Evolutionary conservation across 495 filamentous ascomycete species (phyloP), one percentile per base, ranked within the genome.

Genomic region (Trichocladium uniseriatum): DNA sequence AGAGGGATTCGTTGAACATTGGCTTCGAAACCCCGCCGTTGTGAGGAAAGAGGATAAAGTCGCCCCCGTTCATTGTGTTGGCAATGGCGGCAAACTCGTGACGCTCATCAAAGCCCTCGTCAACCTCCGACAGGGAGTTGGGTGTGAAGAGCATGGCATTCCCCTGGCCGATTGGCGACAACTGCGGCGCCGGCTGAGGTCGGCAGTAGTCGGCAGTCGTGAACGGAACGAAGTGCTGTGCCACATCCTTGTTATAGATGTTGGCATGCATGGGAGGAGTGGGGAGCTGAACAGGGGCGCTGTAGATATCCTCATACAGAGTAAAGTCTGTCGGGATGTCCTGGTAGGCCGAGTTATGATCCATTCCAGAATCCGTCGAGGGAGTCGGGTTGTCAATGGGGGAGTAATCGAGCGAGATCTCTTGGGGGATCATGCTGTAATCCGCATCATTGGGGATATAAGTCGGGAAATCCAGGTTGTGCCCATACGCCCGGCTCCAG

Each of bases 121-220:
- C 67, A 36, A 70, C 54, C 11, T 66, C 64, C 13, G 53, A 60
- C 49, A 72, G 63, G 0, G 77, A 80, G 5, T 69, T 70, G 3
- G 81, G 81, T 0, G 81, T 81, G 60, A 74, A 82, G 38, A 86
- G 72, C 73, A 83, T 79, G 10, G 76, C 58, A 41, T 81, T 79
- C 16, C 74, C 79, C 53, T 84, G 82, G 1, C 76, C 81, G 38
- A 70, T 66, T 29, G 79, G 78, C 11, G 81, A 84, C 47, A 86
- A 72, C 38, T 80, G 78, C 9, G 35, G 35, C 7, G 73, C 66
- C 2, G 66, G 50, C 38, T 61, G 48, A 51, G 61, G 13, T 57
- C 64, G 57, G 71, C 56, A 58, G 56, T 67, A 57, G 59, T 63
- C 63, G 44, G 58, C 57, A 50, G 55, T 36, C 2, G 57, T 55